Percentiles rank a stretch among this genome's conserved stretches.
Evolutionary conservation across 2,329 filamentous ascomycete genomes (phyloP).

Genomic region (Epichloe bromicola): DNA sequence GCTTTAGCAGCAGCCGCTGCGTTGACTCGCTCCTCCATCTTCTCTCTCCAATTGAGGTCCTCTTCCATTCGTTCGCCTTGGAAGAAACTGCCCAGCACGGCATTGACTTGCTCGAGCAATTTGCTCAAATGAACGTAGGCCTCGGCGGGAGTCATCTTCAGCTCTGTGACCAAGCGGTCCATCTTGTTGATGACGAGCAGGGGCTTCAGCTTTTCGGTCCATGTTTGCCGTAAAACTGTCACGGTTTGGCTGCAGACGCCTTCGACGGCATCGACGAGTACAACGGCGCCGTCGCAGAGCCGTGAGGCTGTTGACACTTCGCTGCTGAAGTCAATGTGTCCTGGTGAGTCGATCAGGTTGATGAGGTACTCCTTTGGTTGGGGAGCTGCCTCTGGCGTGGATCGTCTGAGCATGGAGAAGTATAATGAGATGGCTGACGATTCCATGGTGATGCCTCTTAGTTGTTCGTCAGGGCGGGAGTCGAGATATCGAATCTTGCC

Average conservation of each 20-base stretch:
- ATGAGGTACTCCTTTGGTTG: constrained; percentile 83
- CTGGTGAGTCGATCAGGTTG: constrained; percentile 94
- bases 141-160: constrained; percentile 84
- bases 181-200: constrained; percentile 97
- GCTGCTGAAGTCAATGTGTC: constrained; percentile 97
- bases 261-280: constrained; percentile 92
- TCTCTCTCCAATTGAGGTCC: constrained; percentile 88
- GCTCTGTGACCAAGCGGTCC: constrained; percentile 83
- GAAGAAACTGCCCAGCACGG: constrained; percentile 93
- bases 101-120: constrained; percentile 90
- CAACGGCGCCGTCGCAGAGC: constrained; percentile 85
- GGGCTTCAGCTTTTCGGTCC: constrained; percentile 91
- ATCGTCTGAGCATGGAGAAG: constrained; percentile 78
- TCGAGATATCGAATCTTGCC: constrained; percentile 97
- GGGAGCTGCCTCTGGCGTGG: constrained; percentile 52
- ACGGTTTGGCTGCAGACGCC: constrained; percentile 98
- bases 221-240: constrained; percentile 86
- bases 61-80: constrained; percentile 98
- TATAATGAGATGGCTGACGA: constrained; percentile 94
- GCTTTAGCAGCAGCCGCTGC: constrained; percentile 55
- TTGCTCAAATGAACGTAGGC: constrained; percentile 83
- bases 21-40: constrained; percentile 73
- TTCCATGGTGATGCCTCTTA: constrained; percentile 98
- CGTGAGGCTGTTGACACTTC: constrained; percentile 94
- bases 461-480: constrained; percentile 89